Evolutionary conservation across 2,329 filamentous ascomycete species (phyloP).

Genomic region (Hymenoscyphus occultus): DNA sequence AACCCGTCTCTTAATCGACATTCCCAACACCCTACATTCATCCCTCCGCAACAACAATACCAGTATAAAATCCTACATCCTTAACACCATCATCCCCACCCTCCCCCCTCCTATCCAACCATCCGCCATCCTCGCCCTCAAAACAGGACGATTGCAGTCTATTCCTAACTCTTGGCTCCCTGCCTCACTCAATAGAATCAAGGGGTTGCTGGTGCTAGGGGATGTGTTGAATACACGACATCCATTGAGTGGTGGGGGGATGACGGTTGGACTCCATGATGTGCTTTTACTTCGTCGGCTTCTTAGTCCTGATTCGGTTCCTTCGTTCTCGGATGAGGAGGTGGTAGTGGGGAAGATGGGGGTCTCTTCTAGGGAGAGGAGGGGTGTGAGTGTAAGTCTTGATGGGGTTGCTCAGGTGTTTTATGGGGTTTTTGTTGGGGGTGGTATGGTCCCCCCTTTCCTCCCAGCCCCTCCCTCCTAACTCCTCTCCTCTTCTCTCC

Average conservation of each 20-base stretch:
- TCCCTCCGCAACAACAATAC: not conserved
- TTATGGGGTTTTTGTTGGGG: no score
- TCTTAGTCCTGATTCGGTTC: not conserved
- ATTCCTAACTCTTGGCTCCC: not conserved
- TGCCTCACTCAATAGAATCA: not conserved
- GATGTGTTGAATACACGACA: slow-evolving; percentile 20
- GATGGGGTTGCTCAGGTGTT: no score
- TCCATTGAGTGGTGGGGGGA: slow-evolving; percentile 14
- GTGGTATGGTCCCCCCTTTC: no score
- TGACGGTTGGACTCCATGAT: slow-evolving; percentile 18
- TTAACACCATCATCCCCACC: not conserved
- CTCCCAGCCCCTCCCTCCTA: not conserved
- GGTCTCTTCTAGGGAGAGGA: no score
- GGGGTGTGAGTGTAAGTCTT: no score
- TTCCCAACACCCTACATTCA: not conserved
- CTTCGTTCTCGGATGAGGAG: not conserved
- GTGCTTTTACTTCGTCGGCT: slow-evolving; percentile 10
- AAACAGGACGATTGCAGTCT: not conserved
- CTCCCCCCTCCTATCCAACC: not conserved
- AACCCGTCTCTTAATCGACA: not conserved
- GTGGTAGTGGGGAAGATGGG: not conserved
- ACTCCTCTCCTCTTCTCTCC: no score
- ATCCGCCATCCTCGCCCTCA: not conserved
- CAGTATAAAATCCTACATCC: not conserved
- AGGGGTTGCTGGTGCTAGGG: not conserved